These are phyloP conservation scores for Cytospora mali DNA, from an alignment of 2,329 filamentous ascomycete species.

Conservation along the genomic window DNA sequence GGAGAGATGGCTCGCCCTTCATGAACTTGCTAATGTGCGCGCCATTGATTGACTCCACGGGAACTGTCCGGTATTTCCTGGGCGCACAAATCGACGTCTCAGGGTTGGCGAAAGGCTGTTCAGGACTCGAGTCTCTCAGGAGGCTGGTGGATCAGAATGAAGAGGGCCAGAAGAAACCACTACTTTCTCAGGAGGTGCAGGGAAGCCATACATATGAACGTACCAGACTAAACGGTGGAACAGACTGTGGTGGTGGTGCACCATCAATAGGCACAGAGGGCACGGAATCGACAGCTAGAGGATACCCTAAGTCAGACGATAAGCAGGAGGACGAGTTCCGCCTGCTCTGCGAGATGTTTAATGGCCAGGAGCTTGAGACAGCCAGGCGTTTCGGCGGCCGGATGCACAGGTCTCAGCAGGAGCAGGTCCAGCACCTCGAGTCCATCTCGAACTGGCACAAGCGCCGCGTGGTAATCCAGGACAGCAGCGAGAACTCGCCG, in stretches of 20 bases:
- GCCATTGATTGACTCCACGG: constrained; percentile 68
- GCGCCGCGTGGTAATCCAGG: constrained; percentile 43
- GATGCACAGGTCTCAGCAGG: constrained; percentile 56
- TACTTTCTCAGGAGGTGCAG: no score
- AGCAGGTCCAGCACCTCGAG: constrained; percentile 38
- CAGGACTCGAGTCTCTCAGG: constrained; percentile 64
- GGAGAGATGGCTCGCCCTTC: constrained; percentile 75
- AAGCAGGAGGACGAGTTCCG: constrained; percentile 62
- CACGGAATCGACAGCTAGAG: background rate
- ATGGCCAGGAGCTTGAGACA: constrained; percentile 65
- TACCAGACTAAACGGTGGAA: background rate
- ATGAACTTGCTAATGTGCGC: constrained; percentile 78
- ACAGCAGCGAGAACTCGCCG: constrained; percentile 26
- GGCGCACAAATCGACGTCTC: constrained; percentile 74
- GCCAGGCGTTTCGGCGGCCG: constrained; percentile 65
- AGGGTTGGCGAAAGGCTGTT: constrained; percentile 66
- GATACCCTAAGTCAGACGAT: constrained; percentile 5
- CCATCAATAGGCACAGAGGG: background rate
- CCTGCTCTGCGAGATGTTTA: constrained; percentile 71
- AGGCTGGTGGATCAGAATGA: constrained; percentile 46
- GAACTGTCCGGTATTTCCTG: constrained; percentile 67
- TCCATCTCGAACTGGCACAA: constrained; percentile 43
- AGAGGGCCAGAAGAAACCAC: constrained; percentile 32
- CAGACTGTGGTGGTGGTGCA: background rate
- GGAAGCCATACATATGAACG: background rate